Base-by-base conservation (phyloP, 2,329 filamentous ascomycete genomes). In the Ascochyta koolunga region DNA sequence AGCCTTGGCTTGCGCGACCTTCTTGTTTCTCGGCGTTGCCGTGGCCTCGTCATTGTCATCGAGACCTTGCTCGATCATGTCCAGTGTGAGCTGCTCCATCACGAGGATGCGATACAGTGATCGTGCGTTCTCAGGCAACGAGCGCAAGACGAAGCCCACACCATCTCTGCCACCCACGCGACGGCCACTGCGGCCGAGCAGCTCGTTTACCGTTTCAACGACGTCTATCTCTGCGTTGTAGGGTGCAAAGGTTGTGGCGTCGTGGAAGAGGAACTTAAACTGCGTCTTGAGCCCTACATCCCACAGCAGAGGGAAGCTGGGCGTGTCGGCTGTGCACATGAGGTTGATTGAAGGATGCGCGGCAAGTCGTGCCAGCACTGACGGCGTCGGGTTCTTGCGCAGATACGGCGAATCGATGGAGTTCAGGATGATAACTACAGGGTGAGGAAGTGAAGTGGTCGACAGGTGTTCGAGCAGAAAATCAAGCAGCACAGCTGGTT, bases 211-310 rank as follows among this genome's bases (percentile, higher is more conserved):
- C 59, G 92, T 90, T 71, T 98, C 92, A 3, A 98, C 91, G 2
- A 90, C 86, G 67, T 96, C 91, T 7, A 91, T 78, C 72, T 96
- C 92, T 10, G 83, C 82, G 10, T 82, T 80, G 64, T 90, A 91
- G 0, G 90, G 83, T 0, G 84, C 81, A 69, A 96, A 97, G 0
- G 95, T 98, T 1, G 95, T 98, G 67, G 89, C 89, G 77, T 99
- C 93, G 77, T 99, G 95, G 76, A 96, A 97, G 24, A 91, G 79
- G 64, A 97, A 93, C 72, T 90, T 89, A 76, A 93, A 91, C 24
- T 89, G 85, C 15, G 91, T 88, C 40, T 90, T 88, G n/a, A 93
- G 82, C 49, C 87, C 88, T 47, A 90, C 88, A 75, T 97, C 92
- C 93, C 93, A 99, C 44, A 98, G 82, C 1, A 97, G 77, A 0